These are phyloP conservation scores for Elongisporangium prolatum DNA, from an alignment of 352 stramenopile genomes.

Conservation along the genomic window DNA sequence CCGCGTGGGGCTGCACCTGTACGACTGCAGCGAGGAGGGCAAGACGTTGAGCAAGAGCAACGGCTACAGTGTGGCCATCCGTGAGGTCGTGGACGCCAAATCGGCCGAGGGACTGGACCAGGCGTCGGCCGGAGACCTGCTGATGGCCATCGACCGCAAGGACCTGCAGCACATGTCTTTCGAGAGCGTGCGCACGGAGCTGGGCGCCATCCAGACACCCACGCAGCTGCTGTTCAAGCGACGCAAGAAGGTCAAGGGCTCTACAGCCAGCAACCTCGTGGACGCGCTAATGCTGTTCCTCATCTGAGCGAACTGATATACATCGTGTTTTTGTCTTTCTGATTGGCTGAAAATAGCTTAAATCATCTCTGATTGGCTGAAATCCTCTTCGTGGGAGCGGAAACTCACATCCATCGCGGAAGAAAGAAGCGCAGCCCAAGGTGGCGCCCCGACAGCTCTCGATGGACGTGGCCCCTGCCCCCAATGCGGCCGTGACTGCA, in stretches of 20 bases:
- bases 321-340: neutral
- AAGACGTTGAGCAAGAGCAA: conserved; percentile 43
- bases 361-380: neutral
- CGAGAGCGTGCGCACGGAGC: conserved; percentile 45
- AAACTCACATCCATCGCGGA: neutral
- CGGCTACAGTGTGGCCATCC: conserved; percentile 58
- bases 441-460: neutral
- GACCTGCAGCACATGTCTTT: conserved; percentile 66
- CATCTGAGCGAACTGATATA: conserved; percentile 23
- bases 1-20: conserved; percentile 35
- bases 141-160: conserved; percentile 61
- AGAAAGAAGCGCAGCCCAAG: neutral
- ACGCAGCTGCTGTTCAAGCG: conserved; percentile 70
- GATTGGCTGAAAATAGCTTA: neutral
- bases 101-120: conserved; percentile 51
- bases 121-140: conserved; percentile 44
- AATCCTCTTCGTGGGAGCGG: neutral
- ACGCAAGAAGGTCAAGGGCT: conserved; percentile 25
- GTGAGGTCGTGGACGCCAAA: conserved; percentile 41
- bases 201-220: conserved; percentile 32
- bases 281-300: conserved; percentile 69
- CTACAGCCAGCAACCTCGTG: conserved; percentile 34
- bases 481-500: neutral
- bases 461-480: neutral
- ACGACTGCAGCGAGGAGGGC: conserved; percentile 41